A percentile compares a stretch with the other conserved stretches of the same genome.
Evolutionary conservation across 2,329 filamentous ascomycete genomes (phyloP).

Genomic region (Cercospora sp.): DNA sequence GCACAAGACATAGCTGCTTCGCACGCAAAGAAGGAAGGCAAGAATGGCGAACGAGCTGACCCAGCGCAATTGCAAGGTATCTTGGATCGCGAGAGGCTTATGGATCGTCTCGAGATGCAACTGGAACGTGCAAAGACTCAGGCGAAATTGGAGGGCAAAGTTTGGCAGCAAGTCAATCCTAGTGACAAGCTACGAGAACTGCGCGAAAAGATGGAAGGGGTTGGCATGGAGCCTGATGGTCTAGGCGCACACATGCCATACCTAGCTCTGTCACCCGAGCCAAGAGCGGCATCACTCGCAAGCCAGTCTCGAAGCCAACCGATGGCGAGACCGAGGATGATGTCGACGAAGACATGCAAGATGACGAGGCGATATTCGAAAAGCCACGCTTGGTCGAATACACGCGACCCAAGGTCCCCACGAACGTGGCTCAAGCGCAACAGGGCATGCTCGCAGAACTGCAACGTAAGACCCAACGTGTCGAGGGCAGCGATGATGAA

Average conservation of each 20-base stretch:
- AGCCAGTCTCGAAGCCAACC: conserved; percentile 34
- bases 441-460: conserved; percentile 70
- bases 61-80: conserved; percentile 85
- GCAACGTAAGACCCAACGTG: conserved; percentile 70
- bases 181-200: conserved; percentile 90
- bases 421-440: conserved; percentile 56
- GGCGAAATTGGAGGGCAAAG: conserved; percentile 91
- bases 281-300: conserved; percentile 44
- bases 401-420: conserved; percentile 67
- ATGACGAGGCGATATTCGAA: conserved; percentile 69
- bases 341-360: conserved; percentile 46
- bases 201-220: conserved; percentile 89
- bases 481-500: conserved; percentile 73
- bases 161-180: conserved; percentile 81
- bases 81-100: conserved; percentile 84
- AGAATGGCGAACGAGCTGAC: conserved; percentile 62
- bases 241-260: conserved; percentile 63
- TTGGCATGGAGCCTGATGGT: conserved; percentile 42
- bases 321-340: conserved; percentile 34
- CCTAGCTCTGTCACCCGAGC: conserved; percentile 53
- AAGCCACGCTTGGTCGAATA: conserved; percentile 79
- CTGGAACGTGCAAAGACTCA: conserved; percentile 96
- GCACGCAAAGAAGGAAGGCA: conserved; percentile 65
- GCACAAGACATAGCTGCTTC: conserved; percentile 94
- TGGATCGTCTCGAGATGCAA: conserved; percentile 92